Percentiles rank a stretch among this genome's conserved stretches.
These are phyloP conservation scores for Metschnikowia similis DNA, from an alignment of 805 yeast genomes.

Conservation along the genomic window DNA sequence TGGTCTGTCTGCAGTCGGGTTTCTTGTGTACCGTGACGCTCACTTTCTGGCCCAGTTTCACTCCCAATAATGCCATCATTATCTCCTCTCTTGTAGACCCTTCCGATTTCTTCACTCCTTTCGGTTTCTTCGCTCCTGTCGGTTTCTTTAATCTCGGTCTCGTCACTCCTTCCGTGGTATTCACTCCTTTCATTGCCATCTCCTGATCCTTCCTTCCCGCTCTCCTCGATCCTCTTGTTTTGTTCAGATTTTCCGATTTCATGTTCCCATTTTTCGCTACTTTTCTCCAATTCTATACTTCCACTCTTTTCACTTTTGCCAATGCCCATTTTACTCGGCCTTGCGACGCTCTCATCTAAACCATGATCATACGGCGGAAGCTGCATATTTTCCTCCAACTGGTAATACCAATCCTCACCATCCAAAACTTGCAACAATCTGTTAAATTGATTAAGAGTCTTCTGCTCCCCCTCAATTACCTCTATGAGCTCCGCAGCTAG, in stretches of 20 bases:
- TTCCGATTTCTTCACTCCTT: slow-evolving; percentile 4
- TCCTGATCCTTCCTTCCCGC: background rate
- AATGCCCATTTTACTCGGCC: slow-evolving; percentile 12
- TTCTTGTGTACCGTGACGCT: slow-evolving; percentile 13
- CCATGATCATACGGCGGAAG: slow-evolving; percentile 70
- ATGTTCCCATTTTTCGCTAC: background rate
- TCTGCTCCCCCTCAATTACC: slow-evolving; percentile 76
- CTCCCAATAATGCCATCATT: background rate
- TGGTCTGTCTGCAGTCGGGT: slow-evolving; percentile 49
- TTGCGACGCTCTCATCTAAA: slow-evolving; percentile 24
- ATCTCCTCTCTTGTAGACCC: too few relatives aligned
- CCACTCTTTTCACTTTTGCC: slow-evolving; percentile 1
- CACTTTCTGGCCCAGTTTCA: slow-evolving; percentile 11
- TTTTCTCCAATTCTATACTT: background rate
- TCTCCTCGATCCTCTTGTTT: background rate
- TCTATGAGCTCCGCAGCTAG: slow-evolving; percentile 73
- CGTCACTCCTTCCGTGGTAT: background rate
- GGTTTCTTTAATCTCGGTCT: background rate
- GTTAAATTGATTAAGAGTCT: slow-evolving; percentile 64
- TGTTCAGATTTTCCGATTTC: background rate
- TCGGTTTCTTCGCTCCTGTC: background rate
- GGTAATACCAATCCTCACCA: slow-evolving; percentile 78
- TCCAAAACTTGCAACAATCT: slow-evolving; percentile 72
- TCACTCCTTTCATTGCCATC: background rate
- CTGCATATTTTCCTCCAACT: slow-evolving; percentile 59